Conservation (phyloP, 169 alveolate species). For the Plasmodium vivax region DNA sequence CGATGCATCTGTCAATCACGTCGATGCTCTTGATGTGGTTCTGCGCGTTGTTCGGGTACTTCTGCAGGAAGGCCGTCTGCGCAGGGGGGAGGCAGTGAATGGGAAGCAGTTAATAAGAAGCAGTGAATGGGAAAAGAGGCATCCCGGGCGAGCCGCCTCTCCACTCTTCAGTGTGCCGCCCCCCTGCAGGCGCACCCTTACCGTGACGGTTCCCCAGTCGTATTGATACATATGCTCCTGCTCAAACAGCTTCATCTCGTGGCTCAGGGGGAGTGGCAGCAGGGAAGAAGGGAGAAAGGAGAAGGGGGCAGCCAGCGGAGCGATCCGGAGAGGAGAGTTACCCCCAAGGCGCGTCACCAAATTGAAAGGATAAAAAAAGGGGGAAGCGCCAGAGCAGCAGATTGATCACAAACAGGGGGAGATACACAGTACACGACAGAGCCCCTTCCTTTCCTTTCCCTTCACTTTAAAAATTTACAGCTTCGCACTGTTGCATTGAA, state of each 20-base stretch:
- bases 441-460: neutral
- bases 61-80: conserved; percentile 37
- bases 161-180: neutral
- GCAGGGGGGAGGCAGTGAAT: neutral
- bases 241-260: conserved; percentile 35
- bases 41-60: conserved; percentile 40
- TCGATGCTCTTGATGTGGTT: conserved; percentile 29
- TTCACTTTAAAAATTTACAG: neutral
- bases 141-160: neutral
- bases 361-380: neutral
- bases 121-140: too few relatives aligned
- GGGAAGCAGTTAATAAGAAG: too few relatives aligned
- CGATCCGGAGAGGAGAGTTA: neutral
- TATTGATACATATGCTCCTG: conserved; percentile 37
- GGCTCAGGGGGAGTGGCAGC: neutral
- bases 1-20: conserved; percentile 29
- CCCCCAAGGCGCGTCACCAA: neutral
- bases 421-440: neutral
- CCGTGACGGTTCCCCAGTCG: conserved; percentile 69
- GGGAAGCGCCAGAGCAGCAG: neutral
- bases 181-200: neutral
- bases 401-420: neutral
- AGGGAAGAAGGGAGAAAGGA: neutral
- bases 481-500: neutral
- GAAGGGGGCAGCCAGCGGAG: neutral